Evolutionary conservation across 805 yeast genomes (phyloP).

Genomic region (Schizosaccharomyces cryophilus): DNA sequence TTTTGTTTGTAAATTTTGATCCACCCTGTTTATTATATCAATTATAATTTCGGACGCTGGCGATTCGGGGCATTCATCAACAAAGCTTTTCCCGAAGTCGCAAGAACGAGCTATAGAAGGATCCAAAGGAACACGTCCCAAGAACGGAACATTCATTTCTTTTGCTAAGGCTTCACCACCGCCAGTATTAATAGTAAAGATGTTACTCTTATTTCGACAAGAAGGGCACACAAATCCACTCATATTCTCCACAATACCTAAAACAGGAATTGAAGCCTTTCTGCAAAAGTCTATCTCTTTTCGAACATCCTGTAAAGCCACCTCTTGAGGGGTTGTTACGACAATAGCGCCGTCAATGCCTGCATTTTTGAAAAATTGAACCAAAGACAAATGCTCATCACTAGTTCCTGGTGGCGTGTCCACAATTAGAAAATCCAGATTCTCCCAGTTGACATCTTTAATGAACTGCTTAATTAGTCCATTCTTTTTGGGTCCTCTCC

Average conservation of each 20-base stretch:
- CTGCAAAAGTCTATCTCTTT: constrained; percentile 87
- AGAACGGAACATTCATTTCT: constrained; percentile 51
- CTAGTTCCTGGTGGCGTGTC: constrained; percentile 99
- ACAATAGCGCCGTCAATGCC: constrained; percentile 90
- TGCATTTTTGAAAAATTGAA: constrained; percentile 62
- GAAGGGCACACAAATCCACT: constrained; percentile 93
- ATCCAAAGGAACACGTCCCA: constrained; percentile 87
- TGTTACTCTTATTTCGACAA: constrained; percentile 72
- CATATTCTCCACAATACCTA: constrained; percentile 94
- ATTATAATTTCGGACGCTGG: constrained; percentile 77
- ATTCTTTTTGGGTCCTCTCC: constrained; percentile 94
- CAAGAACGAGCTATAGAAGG: constrained; percentile 81
- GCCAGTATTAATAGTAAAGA: constrained; percentile 88
- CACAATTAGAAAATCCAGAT: constrained; percentile 52
- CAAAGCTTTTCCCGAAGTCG: constrained; percentile 64
- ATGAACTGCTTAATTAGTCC: constrained; percentile 80
- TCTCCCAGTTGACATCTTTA: constrained; percentile 89
- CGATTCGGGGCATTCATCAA: constrained; percentile 66
- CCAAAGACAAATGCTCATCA: constrained; percentile 84
- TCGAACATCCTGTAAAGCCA: constrained; percentile 77
- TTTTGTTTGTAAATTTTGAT: background rate
- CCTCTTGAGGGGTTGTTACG: constrained; percentile 95
- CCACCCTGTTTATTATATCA: constrained; percentile 31
- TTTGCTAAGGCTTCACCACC: constrained; percentile 72
- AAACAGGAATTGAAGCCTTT: constrained; percentile 62